Conservation (phyloP, 805 yeast genomes). For the Suhomyces prunicola region DNA sequence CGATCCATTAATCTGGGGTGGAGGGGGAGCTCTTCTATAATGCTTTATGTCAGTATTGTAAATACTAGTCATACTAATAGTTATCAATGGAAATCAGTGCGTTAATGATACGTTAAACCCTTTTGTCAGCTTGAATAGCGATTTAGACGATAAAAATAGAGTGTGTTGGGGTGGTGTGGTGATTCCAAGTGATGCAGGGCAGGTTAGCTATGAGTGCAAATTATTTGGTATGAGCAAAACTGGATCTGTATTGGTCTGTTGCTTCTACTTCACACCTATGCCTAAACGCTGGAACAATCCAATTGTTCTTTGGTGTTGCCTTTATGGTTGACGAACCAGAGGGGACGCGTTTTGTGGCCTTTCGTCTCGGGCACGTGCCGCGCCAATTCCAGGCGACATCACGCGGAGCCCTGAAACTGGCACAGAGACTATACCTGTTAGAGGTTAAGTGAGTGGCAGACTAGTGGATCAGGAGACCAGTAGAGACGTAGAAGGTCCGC, state of each 20-base stretch:
- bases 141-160: neutral
- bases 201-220: too few relatives aligned
- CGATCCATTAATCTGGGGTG: conserved; percentile 22
- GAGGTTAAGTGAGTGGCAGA: too few relatives aligned
- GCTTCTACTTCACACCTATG: neutral
- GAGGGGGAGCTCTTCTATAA: conserved; percentile 45
- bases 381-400: neutral
- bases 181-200: too few relatives aligned
- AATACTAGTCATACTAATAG: conserved; percentile 31
- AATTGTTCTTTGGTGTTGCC: neutral
- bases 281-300: neutral
- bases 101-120: too few relatives aligned
- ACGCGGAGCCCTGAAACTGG: neutral
- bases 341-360: conserved; percentile 5
- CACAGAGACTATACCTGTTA: too few relatives aligned
- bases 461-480: too few relatives aligned
- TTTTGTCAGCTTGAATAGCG: neutral
- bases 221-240: neutral
- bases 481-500: too few relatives aligned
- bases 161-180: too few relatives aligned
- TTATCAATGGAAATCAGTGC: too few relatives aligned
- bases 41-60: conserved; percentile 40
- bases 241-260: neutral
- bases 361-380: conserved; percentile 4
- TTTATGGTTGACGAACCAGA: neutral